phyloP scores from a whole-genome alignment of 805 yeast species.

The Yarrowia alimentaria region DNA sequence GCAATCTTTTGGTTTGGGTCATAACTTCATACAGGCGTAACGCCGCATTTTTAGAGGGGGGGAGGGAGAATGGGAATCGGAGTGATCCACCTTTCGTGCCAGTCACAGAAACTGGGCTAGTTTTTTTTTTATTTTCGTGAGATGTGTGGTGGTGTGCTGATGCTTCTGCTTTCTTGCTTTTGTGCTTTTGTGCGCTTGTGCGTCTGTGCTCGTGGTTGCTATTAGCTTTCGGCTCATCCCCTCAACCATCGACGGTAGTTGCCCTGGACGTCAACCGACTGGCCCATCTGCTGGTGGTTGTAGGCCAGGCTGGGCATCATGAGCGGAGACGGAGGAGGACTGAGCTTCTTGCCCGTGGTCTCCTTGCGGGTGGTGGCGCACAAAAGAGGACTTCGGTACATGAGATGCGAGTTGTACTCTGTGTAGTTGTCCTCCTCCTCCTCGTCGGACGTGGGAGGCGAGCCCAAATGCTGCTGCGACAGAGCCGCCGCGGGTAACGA shows the following conservation, averaged over 20 bases:
- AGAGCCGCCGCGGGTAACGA: slow-evolving; percentile 15
- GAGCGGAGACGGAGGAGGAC: slow-evolving; percentile 26
- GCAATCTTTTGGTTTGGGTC: slow-evolving; percentile 23
- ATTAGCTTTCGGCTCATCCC: background rate
- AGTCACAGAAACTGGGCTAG: too few relatives aligned
- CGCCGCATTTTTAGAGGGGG: slow-evolving; percentile 22
- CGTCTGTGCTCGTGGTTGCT: too few relatives aligned
- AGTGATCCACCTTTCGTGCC: too few relatives aligned
- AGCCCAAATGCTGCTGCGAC: slow-evolving; percentile 18
- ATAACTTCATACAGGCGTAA: slow-evolving; percentile 24
- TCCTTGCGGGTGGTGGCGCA: slow-evolving; percentile 13
- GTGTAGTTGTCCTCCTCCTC: slow-evolving; percentile 18
- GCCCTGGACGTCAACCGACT: slow-evolving; percentile 9
- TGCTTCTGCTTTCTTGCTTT: background rate
- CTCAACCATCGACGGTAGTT: slow-evolving; percentile 14
- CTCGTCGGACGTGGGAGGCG: slow-evolving; percentile 14
- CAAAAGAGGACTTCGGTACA: slow-evolving; percentile 22
- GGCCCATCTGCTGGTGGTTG: slow-evolving; percentile 24
- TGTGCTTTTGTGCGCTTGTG: background rate
- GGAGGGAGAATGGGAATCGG: too few relatives aligned
- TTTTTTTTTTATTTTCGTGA: background rate
- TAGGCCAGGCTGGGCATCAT: slow-evolving; percentile 26
- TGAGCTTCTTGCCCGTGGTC: slow-evolving; percentile 3
- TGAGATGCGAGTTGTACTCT: slow-evolving; percentile 28
- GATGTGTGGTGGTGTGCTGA: background rate